Evolutionary conservation across 164 flowering plant genomes (phyloP).

Genomic region (Brasenia schreberi): DNA sequence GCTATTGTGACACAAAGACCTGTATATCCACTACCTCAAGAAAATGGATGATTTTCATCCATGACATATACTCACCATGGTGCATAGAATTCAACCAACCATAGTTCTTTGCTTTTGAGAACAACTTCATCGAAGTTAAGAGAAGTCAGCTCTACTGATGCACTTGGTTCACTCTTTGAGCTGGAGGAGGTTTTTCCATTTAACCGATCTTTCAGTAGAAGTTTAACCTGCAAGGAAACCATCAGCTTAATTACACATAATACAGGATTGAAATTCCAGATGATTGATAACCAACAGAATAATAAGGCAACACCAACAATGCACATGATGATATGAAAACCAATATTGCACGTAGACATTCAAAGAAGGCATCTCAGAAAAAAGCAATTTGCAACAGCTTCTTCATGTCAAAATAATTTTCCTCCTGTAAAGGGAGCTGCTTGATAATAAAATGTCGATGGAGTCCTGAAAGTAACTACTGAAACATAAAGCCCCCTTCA

Average conservation of each 20-base stretch:
- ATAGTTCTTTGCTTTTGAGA: conserved; percentile 80
- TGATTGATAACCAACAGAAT: too few relatives aligned
- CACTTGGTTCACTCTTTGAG: conserved; percentile 57
- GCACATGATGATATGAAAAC: too few relatives aligned
- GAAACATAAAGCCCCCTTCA: too few relatives aligned
- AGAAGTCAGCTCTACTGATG: conserved; percentile 69
- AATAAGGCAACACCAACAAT: too few relatives aligned
- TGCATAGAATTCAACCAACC: conserved; percentile 97
- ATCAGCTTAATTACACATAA: background rate
- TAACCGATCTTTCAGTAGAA: conserved; percentile 68
- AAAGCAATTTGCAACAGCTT: background rate
- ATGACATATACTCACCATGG: conserved; percentile 57
- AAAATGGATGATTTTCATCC: too few relatives aligned
- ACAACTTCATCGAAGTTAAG: conserved; percentile 81
- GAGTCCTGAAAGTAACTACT: too few relatives aligned
- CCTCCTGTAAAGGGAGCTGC: background rate
- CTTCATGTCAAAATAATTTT: background rate
- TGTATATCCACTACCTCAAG: too few relatives aligned
- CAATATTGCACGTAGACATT: too few relatives aligned
- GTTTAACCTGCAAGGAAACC: conserved; percentile 48
- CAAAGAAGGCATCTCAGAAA: background rate
- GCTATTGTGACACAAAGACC: too few relatives aligned
- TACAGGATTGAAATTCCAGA: too few relatives aligned
- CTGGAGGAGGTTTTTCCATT: conserved; percentile 53
- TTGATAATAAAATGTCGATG: too few relatives aligned